Percentiles rank a stretch among this genome's conserved stretches.
phyloP scores from a whole-genome alignment of 2,329 filamentous ascomycete genomes.

The Alternaria gaisen region DNA sequence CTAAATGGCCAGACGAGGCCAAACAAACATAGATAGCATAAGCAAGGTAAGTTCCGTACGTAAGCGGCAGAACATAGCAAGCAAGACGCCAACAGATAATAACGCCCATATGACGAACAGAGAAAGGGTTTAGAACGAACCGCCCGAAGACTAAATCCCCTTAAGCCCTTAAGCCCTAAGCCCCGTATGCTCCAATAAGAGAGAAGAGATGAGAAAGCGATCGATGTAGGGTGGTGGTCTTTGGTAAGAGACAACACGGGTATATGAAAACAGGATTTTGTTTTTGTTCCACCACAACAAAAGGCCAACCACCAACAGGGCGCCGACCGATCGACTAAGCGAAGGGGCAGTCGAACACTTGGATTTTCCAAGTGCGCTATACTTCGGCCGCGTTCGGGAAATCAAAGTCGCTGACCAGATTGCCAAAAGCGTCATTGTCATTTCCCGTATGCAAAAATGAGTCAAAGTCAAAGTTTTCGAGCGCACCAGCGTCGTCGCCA shows the following conservation, averaged over 20 bases:
- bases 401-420: conserved; percentile 41
- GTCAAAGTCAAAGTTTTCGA: conserved; percentile 73
- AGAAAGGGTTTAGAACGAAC: not conserved
- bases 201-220: conserved; percentile 20
- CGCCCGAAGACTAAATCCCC: not conserved
- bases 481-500: conserved; percentile 68
- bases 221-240: conserved; percentile 20
- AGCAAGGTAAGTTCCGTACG: not conserved
- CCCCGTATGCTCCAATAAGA: conserved; percentile 26
- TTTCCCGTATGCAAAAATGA: conserved; percentile 68
- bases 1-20: not conserved
- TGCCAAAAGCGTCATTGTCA: conserved; percentile 53
- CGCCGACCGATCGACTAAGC: conserved; percentile 1
- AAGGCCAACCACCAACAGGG: not conserved
- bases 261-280: conserved; percentile 31
- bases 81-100: too few relatives aligned
- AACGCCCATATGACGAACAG: not conserved
- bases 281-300: conserved; percentile 19
- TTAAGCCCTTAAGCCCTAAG: not conserved
- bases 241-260: conserved; percentile 11
- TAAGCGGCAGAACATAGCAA: too few relatives aligned
- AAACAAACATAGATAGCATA: too few relatives aligned
- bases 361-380: not conserved
- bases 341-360: too few relatives aligned
- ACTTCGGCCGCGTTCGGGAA: conserved; percentile 49